phyloP scores from a whole-genome alignment of 306 rosid species.

The Castanea mollissima region DNA sequence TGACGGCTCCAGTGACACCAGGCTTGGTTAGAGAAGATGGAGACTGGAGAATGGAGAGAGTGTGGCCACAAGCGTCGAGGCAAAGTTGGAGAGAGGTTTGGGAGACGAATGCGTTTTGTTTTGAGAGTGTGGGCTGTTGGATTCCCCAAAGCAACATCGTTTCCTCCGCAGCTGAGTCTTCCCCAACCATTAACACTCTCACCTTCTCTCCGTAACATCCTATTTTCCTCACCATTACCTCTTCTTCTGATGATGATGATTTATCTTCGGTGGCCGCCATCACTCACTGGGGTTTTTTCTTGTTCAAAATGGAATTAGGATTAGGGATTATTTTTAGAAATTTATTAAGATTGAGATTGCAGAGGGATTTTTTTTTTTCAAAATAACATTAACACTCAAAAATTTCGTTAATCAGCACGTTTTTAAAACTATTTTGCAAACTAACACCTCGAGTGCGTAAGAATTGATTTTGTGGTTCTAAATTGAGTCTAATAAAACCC shows the following conservation, averaged over 20 bases:
- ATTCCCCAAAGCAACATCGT: slow-evolving; percentile 86
- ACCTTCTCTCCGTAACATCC: slow-evolving; percentile 60
- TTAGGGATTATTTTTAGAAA: too few relatives aligned
- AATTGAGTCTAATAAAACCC: too few relatives aligned
- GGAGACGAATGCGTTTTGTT: slow-evolving; percentile 73
- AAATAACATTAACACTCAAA: too few relatives aligned
- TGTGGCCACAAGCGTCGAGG: slow-evolving; percentile 73
- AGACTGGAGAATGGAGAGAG: slow-evolving; percentile 80
- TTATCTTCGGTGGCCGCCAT: too few relatives aligned
- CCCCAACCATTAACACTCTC: slow-evolving; percentile 30
- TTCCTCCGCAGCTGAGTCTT: slow-evolving; percentile 73
- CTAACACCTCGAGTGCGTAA: too few relatives aligned
- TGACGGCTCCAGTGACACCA: slow-evolving; percentile 87
- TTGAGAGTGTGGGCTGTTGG: slow-evolving; percentile 69
- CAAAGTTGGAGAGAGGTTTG: slow-evolving; percentile 64
- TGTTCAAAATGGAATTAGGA: too few relatives aligned
- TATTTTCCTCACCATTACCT: slow-evolving; percentile 26
- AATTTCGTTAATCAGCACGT: too few relatives aligned
- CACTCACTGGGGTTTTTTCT: too few relatives aligned
- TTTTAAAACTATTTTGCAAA: too few relatives aligned
- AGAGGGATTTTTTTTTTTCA: too few relatives aligned
- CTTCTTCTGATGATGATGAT: not conserved
- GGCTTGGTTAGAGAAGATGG: slow-evolving; percentile 79
- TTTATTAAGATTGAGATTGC: too few relatives aligned
- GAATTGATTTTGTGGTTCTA: too few relatives aligned